Conservation (phyloP, 345 rosid species). For the Raphanus sativus region DNA sequence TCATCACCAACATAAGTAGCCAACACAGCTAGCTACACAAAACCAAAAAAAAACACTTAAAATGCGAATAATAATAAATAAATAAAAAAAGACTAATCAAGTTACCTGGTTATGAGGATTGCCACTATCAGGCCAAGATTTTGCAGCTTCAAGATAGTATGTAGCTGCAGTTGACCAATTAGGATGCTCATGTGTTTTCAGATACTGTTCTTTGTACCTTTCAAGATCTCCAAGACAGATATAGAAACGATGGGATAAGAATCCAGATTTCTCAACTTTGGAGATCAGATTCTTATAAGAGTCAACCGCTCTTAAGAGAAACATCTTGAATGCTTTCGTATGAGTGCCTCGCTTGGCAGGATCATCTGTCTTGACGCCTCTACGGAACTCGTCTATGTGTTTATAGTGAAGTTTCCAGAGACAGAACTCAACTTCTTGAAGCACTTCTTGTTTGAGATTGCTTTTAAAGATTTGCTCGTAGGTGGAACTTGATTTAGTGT, state of each 20-base stretch:
- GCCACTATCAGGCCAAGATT: constrained; percentile 81
- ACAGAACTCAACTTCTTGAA: constrained; percentile 82
- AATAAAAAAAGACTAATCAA: not conserved
- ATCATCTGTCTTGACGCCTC: constrained; percentile 45
- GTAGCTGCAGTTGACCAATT: constrained; percentile 81
- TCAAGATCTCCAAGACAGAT: constrained; percentile 93
- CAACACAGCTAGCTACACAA: constrained; percentile 76
- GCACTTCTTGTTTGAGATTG: constrained; percentile 48
- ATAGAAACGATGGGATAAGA: constrained; percentile 76
- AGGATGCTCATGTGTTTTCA: constrained; percentile 43
- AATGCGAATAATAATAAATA: not conserved
- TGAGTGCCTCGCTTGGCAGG: constrained; percentile 16
- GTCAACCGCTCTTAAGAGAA: constrained; percentile 58
- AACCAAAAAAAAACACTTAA: not conserved
- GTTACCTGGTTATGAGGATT: constrained; percentile 89
- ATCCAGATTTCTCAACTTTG: constrained; percentile 51
- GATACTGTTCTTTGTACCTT: constrained; percentile 74
- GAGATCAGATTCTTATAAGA: constrained; percentile 55
- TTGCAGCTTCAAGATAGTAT: constrained; percentile 76
- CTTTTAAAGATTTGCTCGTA: constrained; percentile 60
- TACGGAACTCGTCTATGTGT: constrained; percentile 90
- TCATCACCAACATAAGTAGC: constrained; percentile 88
- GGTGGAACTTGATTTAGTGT: constrained; percentile 51
- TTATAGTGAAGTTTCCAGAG: constrained; percentile 87
- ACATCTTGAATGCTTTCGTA: constrained; percentile 55